Base-by-base conservation (phyloP, 148 eudicot genomes). In the Camellia sinensis region DNA sequence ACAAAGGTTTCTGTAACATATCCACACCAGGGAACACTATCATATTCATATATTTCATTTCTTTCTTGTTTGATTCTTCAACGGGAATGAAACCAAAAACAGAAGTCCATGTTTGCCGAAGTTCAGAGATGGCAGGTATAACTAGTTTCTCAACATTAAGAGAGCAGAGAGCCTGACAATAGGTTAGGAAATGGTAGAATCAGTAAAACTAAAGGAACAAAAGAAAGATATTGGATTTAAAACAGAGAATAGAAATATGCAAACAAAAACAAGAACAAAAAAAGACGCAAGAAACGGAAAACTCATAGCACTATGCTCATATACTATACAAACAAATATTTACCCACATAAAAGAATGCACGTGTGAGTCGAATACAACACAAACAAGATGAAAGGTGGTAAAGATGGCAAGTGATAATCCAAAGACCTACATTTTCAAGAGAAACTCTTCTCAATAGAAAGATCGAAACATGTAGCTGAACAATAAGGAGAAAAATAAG, bases 111-210 rank as follows among this genome's bases (percentile, higher is more conserved):
- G 98, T 94, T 68, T 89, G 74, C 77, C 61, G 43, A 44, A 97
- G 87, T 76, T 88, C 98, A 66, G 98, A 78, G 72, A 97, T 86
- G 48, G 99, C 98, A 80, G 99, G 98, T 77, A 97, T 92, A 59
- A 92, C 95, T 81, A 97, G 77, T 54, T 90, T 94, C 85, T 92
- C 93, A 66, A 97, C 88, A 80, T 85, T 86, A 71, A 97, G 91
- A 50, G 89, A 86, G 79, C 81, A 68, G 11, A 97, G 95, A 77
- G 89, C 93, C 99, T 97, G 91, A 71, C 57, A 76, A 84, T 2
- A 67, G n/a, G 14, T 29, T 65, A 6, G 48, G 37, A 61, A 66
- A 50, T 50, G 77, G 73, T 9, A 41, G 40, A 48, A 65, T 50
- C 15, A 64, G 59, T 62, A 60, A 60, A 43, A 3, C 52, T 3